These are phyloP conservation scores for Acanthamoeba lenticulata DNA, from an alignment of 208 protist species.

Conservation along the genomic window DNA sequence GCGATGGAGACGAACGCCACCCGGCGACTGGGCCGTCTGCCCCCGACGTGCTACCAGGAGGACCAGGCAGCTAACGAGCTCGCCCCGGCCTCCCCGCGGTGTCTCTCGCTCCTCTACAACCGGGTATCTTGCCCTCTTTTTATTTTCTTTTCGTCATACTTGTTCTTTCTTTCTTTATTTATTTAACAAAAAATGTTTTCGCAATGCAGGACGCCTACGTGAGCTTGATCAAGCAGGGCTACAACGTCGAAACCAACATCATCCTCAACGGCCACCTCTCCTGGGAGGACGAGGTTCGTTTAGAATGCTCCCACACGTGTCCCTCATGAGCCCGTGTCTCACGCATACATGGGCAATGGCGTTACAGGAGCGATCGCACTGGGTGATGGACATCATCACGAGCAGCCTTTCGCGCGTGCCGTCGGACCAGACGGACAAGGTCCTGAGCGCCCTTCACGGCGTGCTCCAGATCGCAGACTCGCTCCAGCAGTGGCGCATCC, in stretches of 20 bases:
- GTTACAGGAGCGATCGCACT: constrained; percentile 10
- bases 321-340: no score
- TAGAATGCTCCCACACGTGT: no score
- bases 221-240: constrained; percentile 55
- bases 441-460: not conserved
- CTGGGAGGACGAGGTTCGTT: constrained; percentile 59
- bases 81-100: not conserved
- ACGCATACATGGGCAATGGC: not conserved
- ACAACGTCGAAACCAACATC: not conserved
- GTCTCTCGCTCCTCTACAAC: not conserved
- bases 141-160: not conserved
- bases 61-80: not conserved
- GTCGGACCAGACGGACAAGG: not conserved
- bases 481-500: not conserved
- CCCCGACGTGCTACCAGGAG: not conserved
- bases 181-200: not conserved
- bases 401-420: not conserved
- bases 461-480: not conserved
- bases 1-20: not conserved
- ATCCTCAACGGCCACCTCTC: not conserved
- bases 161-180: not conserved
- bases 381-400: constrained; percentile 26
- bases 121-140: not conserved
- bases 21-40: not conserved
- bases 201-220: constrained; percentile 11